phyloP scores from a whole-genome alignment of 345 rosid genomes.

The Microthlaspi erraticum region DNA sequence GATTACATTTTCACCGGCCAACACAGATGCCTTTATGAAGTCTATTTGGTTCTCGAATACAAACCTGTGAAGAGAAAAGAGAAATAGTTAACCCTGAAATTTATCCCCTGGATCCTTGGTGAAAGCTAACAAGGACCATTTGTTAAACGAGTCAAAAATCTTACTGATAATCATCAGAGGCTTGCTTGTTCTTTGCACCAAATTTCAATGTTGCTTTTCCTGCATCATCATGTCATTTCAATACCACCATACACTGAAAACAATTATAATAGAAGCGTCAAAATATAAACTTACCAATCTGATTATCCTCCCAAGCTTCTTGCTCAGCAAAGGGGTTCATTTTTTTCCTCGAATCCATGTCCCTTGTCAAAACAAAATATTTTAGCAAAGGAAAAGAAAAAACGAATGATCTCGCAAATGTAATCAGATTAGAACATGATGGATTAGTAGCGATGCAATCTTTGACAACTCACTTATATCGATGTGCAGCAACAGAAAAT shows the following conservation, averaged over 20 bases:
- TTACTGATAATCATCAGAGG: conserved; percentile 66
- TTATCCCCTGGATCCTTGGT: too few species aligned
- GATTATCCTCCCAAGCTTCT: conserved; percentile 95
- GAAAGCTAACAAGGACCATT: too few species aligned
- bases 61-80: conserved; percentile 39
- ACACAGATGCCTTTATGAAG: conserved; percentile 70
- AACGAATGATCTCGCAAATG: not conserved
- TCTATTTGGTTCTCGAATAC: conserved; percentile 91
- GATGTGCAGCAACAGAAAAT: conserved; percentile 74
- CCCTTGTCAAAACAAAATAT: conserved; percentile 47
- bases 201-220: conserved; percentile 69
- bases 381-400: not conserved
- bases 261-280: not conserved
- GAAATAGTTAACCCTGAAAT: too few species aligned
- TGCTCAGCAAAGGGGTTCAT: conserved; percentile 96
- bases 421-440: not conserved
- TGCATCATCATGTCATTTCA: conserved; percentile 39
- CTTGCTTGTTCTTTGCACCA: conserved; percentile 75
- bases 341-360: conserved; percentile 60
- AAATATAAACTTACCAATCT: conserved; percentile 58
- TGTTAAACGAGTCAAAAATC: not conserved
- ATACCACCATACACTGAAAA: not conserved
- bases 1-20: conserved; percentile 71
- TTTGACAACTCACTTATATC: conserved; percentile 60
- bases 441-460: conserved; percentile 13